Evolutionary conservation across 306 rosid species (phyloP), one percentile per base, ranked within the genome.

Genomic region (Crotalaria pallida): DNA sequence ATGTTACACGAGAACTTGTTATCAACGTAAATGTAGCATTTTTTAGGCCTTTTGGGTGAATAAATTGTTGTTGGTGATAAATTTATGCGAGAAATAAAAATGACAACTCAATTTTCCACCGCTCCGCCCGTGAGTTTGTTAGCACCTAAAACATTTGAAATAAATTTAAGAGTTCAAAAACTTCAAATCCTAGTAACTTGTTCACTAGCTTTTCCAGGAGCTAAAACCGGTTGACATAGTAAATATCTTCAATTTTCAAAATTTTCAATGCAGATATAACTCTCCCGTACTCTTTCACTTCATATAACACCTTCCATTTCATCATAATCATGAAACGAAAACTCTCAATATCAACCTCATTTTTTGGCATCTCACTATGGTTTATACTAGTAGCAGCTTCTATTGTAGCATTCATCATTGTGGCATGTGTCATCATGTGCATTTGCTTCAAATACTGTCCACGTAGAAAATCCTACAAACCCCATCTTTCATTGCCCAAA

Each of bases 341-440:
- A 62, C 80, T 86, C 34, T 26, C 57, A 22, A 71, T 44, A 12
- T 64, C 80, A 34, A 78, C 82, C 50, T 18, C 74, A 24, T 60
- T 86, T 69, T 67, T 81, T 3, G 84, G 84, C 3, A n/a, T 80
- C 34, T 82, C 79, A 36, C 44, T 81, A 72, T 85, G 92, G 92
- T 18, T 70, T 68, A 27, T 83, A 65, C 45, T 83, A 16, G 23
- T 64, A 6, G 38, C 76, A 6, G 38, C 76, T 58, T 59, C 55
- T 56, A 22, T 24, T 19, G 47, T 53, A 50, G 21, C 51, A 31
- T 27, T 80, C 31, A 16, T 74, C 44, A 22, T 63, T 64, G 12
- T 81, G 41, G 10, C 36, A 8, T 10, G 72, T 4, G 26, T 79
- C 73, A 26, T 78, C 19, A 1, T 69, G 27, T 31, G 51, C 72